Evolutionary conservation across 2,329 filamentous ascomycete species (phyloP).

Genomic region (Tolypocladium ovalisporum): DNA sequence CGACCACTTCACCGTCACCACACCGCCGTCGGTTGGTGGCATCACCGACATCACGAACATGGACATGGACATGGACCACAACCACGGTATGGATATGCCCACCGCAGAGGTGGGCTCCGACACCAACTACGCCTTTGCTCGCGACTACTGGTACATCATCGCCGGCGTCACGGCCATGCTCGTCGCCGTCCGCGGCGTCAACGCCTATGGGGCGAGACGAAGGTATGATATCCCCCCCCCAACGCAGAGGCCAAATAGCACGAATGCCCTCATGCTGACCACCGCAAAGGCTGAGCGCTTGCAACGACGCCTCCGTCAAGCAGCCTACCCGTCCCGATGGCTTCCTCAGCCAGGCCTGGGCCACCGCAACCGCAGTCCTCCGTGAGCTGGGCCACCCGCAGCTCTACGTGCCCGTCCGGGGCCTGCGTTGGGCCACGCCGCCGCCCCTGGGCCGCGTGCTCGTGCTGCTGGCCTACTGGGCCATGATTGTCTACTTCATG

Average conservation of each 20-base stretch:
- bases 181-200: constrained; percentile 28
- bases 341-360: constrained; percentile 38
- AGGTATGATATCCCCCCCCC: constrained; percentile 23
- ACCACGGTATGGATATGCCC: constrained; percentile 17
- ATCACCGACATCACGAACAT: neutral
- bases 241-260: neutral
- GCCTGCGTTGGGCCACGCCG: constrained; percentile 45
- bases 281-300: constrained; percentile 32
- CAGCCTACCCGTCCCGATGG: constrained; percentile 43
- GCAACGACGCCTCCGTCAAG: constrained; percentile 28
- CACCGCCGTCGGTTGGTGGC: too few relatives aligned
- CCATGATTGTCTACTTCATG: constrained; percentile 48
- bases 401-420: constrained; percentile 32
- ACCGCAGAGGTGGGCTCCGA: constrained; percentile 26
- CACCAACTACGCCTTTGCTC: constrained; percentile 39
- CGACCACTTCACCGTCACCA: neutral
- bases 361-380: constrained; percentile 44
- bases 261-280: neutral
- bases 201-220: constrained; percentile 27
- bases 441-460: constrained; percentile 46
- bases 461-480: constrained; percentile 45
- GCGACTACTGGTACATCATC: constrained; percentile 48
- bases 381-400: constrained; percentile 49
- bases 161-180: constrained; percentile 35
- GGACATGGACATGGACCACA: constrained; percentile 20